Conservation (phyloP, 169 alveolate genomes). For the Plasmodium sp. region DNA sequence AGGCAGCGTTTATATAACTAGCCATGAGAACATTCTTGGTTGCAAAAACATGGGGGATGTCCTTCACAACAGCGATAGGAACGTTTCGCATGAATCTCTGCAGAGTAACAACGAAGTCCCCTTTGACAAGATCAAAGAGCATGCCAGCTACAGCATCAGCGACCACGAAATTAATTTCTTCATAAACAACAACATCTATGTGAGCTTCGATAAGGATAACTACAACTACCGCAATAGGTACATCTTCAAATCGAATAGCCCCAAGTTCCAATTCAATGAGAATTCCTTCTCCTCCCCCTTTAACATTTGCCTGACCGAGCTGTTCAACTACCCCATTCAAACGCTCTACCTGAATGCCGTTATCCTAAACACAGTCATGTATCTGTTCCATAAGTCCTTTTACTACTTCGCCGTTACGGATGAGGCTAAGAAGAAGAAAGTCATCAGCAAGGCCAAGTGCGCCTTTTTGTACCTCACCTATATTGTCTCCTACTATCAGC, state of each 20-base stretch:
- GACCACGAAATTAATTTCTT: constrained; percentile 27
- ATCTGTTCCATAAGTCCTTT: constrained; percentile 52
- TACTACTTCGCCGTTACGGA: constrained; percentile 28
- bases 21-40: constrained; percentile 26
- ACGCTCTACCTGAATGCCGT: constrained; percentile 47
- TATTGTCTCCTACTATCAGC: constrained; percentile 34
- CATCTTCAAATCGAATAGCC: constrained; percentile 4
- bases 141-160: not conserved
- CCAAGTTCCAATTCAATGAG: not conserved
- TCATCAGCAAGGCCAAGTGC: constrained; percentile 20
- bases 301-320: constrained; percentile 28
- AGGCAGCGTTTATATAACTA: constrained; percentile 38
- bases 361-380: constrained; percentile 31
- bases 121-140: constrained; percentile 29
- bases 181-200: constrained; percentile 23
- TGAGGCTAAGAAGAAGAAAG: not conserved
- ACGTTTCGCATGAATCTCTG: not conserved
- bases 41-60: constrained; percentile 11
- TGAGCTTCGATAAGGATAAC: constrained; percentile 48
- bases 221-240: constrained; percentile 11
- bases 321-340: constrained; percentile 62
- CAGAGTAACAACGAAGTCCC: not conserved
- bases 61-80: not conserved
- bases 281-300: constrained; percentile 35
- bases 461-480: constrained; percentile 43